A percentile compares a stretch with the other conserved stretches of the same genome.
Conservation (phyloP, 129 eudicot species). For the Tagetes erecta region DNA sequence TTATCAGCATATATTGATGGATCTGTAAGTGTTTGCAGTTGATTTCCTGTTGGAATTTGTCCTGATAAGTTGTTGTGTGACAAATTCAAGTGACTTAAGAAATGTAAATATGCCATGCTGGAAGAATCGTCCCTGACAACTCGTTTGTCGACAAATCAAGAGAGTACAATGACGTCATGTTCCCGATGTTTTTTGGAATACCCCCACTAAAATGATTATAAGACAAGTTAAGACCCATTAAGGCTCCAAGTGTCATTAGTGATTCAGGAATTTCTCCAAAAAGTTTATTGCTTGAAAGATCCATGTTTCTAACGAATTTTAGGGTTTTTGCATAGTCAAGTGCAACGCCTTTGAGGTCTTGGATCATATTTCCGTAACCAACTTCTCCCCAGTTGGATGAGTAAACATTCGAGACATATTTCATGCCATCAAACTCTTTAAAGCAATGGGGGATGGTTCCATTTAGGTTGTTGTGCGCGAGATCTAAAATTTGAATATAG, state of each 20-base stretch:
- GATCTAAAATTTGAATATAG: conserved; percentile 29
- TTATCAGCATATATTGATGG: conserved; percentile 30
- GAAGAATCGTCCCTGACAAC: conserved; percentile 18
- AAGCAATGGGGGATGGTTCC: conserved; percentile 37
- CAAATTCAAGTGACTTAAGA: conserved; percentile 26
- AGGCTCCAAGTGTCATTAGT: background rate
- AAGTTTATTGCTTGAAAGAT: conserved; percentile 26
- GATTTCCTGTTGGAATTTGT: conserved; percentile 31
- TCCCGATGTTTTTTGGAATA: conserved; percentile 31
- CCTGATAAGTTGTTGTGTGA: conserved; percentile 36
- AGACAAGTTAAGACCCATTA: conserved; percentile 32
- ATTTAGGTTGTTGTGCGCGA: conserved; percentile 24
- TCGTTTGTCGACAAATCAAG: conserved; percentile 26
- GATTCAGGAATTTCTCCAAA: conserved; percentile 27
- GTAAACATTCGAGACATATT: background rate
- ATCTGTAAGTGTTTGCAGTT: conserved; percentile 32
- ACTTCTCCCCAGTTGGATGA: too few relatives aligned
- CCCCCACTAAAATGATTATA: conserved; percentile 23
- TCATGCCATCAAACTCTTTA: conserved; percentile 20
- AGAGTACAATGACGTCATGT: conserved; percentile 21
- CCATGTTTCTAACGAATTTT: background rate
- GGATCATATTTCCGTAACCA: background rate
- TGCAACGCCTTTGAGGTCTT: conserved; percentile 29
- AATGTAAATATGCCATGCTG: conserved; percentile 23
- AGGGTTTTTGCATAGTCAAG: conserved; percentile 6